Evolutionary conservation across 1,284 basidiomycete species (phyloP).

Genomic region (Puccinia triticina): DNA sequence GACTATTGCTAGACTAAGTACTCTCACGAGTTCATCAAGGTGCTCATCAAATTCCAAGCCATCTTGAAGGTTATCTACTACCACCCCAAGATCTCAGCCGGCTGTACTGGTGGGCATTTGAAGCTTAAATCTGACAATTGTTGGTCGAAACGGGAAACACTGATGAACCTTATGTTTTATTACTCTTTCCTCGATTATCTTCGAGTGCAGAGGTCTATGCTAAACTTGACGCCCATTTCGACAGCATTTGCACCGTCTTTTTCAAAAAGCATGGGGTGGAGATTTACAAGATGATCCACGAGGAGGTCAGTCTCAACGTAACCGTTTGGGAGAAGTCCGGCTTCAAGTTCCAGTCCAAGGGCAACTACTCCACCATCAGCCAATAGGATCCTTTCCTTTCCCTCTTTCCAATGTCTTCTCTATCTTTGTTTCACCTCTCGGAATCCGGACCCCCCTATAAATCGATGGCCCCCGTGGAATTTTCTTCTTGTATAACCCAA

Average conservation of each 20-base stretch:
- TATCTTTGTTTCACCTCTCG: neutral
- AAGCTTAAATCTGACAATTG: neutral
- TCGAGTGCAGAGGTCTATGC: neutral
- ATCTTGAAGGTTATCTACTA: constrained; percentile 14
- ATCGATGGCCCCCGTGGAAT: too few species aligned
- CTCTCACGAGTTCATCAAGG: constrained; percentile 12
- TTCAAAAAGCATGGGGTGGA: constrained; percentile 2
- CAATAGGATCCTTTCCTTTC: neutral
- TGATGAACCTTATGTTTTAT: neutral
- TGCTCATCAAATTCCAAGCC: constrained; percentile 13
- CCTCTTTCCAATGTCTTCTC: neutral
- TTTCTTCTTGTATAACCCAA: too few species aligned
- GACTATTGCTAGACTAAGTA: neutral
- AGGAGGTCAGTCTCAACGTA: neutral
- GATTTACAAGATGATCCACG: constrained; percentile 23
- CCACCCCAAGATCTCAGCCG: constrained; percentile 5
- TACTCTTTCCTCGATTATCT: neutral
- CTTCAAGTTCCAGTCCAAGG: constrained; percentile 3
- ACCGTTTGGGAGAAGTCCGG: constrained; percentile 13
- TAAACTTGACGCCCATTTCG: constrained; percentile 1
- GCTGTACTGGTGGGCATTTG: neutral
- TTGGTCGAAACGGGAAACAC: neutral
- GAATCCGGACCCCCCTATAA: too few species aligned
- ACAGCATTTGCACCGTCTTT: constrained; percentile 7
- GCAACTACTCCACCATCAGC: neutral